A percentile compares a stretch with the other conserved stretches of the same genome.
Conservation (phyloP, 2,329 filamentous ascomycete species). For the Fusarium avenaceum region DNA sequence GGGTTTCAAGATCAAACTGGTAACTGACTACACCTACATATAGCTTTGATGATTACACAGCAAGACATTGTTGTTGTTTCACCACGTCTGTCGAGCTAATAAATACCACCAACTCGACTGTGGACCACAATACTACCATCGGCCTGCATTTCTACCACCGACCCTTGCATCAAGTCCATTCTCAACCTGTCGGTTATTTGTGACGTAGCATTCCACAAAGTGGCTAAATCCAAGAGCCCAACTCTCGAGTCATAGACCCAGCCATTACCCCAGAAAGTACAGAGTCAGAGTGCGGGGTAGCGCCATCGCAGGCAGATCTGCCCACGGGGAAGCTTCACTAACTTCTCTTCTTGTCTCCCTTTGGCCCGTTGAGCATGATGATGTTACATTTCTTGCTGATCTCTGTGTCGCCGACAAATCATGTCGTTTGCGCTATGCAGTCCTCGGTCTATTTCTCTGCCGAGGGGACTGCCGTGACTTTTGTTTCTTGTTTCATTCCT, state of each 20-base stretch:
- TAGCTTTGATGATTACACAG: too few species aligned
- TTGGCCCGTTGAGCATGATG: conserved; percentile 1
- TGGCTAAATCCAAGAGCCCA: neutral
- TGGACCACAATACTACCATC: neutral
- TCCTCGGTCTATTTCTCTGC: conserved; percentile 9
- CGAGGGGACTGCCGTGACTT: conserved; percentile 3
- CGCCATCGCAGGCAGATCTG: conserved; percentile 15
- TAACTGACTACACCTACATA: too few species aligned
- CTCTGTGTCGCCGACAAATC: neutral
- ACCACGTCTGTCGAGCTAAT: too few species aligned
- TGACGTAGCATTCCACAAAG: neutral
- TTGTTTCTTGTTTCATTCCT: neutral
- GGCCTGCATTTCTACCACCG: neutral
- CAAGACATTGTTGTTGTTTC: too few species aligned
- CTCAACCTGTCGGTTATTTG: neutral
- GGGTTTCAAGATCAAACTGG: too few species aligned
- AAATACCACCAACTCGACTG: too few species aligned
- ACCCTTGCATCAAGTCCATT: neutral
- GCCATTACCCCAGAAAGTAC: conserved; percentile 11
- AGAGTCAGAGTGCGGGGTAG: conserved; percentile 10
- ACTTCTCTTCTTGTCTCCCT: neutral
- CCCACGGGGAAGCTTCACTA: neutral
- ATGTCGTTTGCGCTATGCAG: neutral
- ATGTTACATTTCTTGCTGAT: conserved; percentile 13
- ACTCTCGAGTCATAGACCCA: conserved; percentile 4